Base-by-base conservation (phyloP, 2,329 filamentous ascomycete genomes). In the Neofusicoccum parvum region DNA sequence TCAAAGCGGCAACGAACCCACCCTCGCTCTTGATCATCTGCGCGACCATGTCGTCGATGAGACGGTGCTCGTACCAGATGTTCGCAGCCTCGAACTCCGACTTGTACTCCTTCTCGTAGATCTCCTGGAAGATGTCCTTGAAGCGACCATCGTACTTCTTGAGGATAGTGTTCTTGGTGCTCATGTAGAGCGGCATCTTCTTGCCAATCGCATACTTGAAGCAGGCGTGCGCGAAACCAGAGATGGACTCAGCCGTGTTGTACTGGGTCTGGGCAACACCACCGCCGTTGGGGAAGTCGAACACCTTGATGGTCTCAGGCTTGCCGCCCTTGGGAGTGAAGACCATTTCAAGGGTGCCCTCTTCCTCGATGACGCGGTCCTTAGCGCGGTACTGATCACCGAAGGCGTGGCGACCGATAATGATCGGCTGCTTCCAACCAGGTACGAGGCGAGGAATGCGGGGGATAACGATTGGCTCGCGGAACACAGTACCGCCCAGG, bases 11-110 rank as follows among this genome's bases (percentile, higher is more conserved):
- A 78, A 98, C 88, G 82, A 95, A 97, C 69, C 95, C 95, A 73
- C 95, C 95, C 74, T 90, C 88, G 82, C 91, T 95, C 91, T 99
- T 99, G 86, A 99, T 91, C 95, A 99, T 99, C 87, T 99, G 95
- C 58, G 95, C 95, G 70, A 99, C 95, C 95, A 99, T 98, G 83
- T 99, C 95, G 82, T 99, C 95, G 76, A 99, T 98, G 72, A 99
- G 86, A 75, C 95, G 91, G 84, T 99, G 95, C 89, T 99, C 95
- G 79, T 99, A 98, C 95, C 95, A 98, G 83, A 98, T 96, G 69
- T 87, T 87, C 85, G 93, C 92, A 75, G 89, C 90, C 78, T 97
- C 94, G 73, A 98, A 98, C 50, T 92, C 87, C 78, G 87, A 86
- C 86, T 91, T 90, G 86, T 98, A 99, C 73, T 90, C 83, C 67